Conservation (phyloP, 2,329 filamentous ascomycete genomes). For the Sclerotinia glacialis region DNA sequence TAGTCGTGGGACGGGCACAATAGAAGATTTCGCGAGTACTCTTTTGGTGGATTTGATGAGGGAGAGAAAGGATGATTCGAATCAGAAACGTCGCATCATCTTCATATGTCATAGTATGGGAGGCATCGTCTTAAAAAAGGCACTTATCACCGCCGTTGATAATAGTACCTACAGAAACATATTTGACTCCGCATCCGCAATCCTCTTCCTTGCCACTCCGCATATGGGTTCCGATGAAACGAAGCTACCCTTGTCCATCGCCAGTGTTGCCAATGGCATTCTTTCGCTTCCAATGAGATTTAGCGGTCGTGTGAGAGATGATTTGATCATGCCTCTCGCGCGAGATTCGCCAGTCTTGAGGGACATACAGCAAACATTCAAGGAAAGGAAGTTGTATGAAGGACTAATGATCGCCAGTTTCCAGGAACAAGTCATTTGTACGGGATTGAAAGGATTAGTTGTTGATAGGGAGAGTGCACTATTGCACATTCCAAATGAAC, state of each 20-base stretch:
- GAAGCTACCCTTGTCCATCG: conserved; percentile 2
- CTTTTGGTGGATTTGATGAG: conserved; percentile 26
- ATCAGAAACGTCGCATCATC: conserved; percentile 25
- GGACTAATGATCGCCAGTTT: not conserved
- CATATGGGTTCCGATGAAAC: conserved; percentile 40
- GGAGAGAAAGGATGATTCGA: not conserved
- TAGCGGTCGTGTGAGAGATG: conserved; percentile 6
- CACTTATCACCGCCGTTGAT: conserved; percentile 19
- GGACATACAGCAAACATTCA: conserved; percentile 27
- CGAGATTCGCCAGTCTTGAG: conserved; percentile 24
- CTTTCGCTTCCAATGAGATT: not conserved
- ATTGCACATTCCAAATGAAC: conserved; percentile 16
- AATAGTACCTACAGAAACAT: conserved; percentile 30
- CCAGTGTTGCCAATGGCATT: conserved; percentile 3
- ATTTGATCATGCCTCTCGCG: conserved; percentile 22
- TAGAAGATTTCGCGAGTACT: conserved; percentile 25
- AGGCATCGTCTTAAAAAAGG: conserved; percentile 30
- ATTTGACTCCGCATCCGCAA: conserved; percentile 32
- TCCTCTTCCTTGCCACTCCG: conserved; percentile 44
- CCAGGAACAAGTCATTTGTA: not conserved
- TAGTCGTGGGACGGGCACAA: conserved; percentile 18
- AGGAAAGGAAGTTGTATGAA: not conserved
- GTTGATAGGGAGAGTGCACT: conserved; percentile 22
- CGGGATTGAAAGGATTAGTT: not conserved
- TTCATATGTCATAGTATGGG: conserved; percentile 34